Evolutionary conservation across 768 basidiomycete species (phyloP).

Genomic region (Termitomyces heimii): DNA sequence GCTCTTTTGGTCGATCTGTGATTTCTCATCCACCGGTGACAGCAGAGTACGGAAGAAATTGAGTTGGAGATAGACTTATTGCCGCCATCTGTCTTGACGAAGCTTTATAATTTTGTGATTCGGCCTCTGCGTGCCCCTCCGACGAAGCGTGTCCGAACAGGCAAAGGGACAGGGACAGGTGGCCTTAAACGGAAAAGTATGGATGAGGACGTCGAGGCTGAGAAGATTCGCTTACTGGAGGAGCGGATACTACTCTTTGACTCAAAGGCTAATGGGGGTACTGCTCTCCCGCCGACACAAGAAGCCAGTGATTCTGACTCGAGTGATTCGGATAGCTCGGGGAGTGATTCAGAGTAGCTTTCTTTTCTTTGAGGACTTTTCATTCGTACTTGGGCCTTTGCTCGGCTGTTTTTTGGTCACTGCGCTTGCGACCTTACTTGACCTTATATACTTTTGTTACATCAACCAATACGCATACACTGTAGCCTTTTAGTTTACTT

Average conservation of each 20-base stretch:
- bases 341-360: conserved; percentile 75
- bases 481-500: conserved; percentile 46
- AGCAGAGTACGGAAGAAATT: conserved; percentile 92
- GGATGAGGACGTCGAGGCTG: conserved; percentile 95
- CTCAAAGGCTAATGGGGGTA: conserved; percentile 36
- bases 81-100: conserved; percentile 80
- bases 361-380: conserved; percentile 16
- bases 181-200: conserved; percentile 92
- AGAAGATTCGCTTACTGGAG: conserved; percentile 90
- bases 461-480: conserved; percentile 28
- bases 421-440: conserved; percentile 1
- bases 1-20: conserved; percentile 5
- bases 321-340: conserved; percentile 75
- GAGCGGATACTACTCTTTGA: conserved; percentile 84
- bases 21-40: conserved; percentile 9
- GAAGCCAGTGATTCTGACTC: conserved; percentile 76
- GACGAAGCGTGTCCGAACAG: conserved; percentile 55
- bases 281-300: conserved; percentile 30
- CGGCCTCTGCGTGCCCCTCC: conserved; percentile 67
- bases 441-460: conserved; percentile 32
- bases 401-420: conserved; percentile 9
- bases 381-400: conserved; percentile 5
- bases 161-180: conserved; percentile 83
- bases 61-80: conserved; percentile 96
- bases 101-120: conserved; percentile 94